Base-by-base conservation (phyloP, 768 basidiomycete genomes). In the Macrolepiota albuminosa region DNA sequence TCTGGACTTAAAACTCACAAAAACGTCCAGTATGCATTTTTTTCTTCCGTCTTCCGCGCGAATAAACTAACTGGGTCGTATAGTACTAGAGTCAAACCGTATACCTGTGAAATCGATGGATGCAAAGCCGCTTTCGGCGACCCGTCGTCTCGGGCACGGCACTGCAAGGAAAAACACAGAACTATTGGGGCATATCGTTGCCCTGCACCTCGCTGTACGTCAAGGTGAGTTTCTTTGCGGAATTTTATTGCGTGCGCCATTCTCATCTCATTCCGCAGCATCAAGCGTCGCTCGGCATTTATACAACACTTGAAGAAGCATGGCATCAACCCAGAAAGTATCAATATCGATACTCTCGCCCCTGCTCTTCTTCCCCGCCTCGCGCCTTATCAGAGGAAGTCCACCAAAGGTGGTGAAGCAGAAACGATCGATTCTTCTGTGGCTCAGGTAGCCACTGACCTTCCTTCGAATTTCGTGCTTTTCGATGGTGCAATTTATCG, bases 141-240 rank as follows among this genome's bases (percentile, higher is more conserved):
- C 64, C 88, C 86, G 11, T 89, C 88, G 0, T 89, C 88, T 48
- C 75, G 84, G 62, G 74, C 81, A 34, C 84, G 88, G 9, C 88
- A 90, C 64, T 75, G 78, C 57, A 83, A 80, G 66, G 87, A 89
- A 70, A 80, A 75, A 2, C 88, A 89, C 65, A 63, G 68, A 18
- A 69, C 68, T 2, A 60, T 73, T 29, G 75, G 76, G 31, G 73
- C 72, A 31, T 84, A 79, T 63, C 67, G 66, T 46, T 89, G 86
- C 65, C 75, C 77, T 26, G 61, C 73, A 39, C 50, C 60, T 26
- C 68, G 69, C n/a, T 87, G 86, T 62, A 71, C 66, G 47, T 82
- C 82, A 53, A 78, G 70, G 84, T 84, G 62, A 54, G 72, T 65
- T 52, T 57, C 40, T 53, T 3, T 33, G n/a, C 34, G 57, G 40